Percentiles rank a stretch among this genome's conserved stretches.
Evolutionary conservation across 306 rosid genomes (phyloP).

Genomic region (Comarum palustre): DNA sequence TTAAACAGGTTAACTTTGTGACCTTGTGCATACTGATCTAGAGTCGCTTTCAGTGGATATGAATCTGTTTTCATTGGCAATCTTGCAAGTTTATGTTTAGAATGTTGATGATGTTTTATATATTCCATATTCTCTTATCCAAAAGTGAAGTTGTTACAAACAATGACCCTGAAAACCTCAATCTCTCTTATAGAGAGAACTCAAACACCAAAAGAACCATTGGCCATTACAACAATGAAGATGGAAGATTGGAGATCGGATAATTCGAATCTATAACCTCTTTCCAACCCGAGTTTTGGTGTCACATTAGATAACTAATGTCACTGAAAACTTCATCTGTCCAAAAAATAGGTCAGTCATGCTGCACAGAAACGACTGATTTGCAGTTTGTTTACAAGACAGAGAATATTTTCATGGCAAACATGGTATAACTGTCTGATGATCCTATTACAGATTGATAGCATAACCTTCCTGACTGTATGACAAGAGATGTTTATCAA

Average conservation of each 20-base stretch:
- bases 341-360: background rate
- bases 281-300: background rate
- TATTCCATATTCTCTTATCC: background rate
- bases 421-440: background rate
- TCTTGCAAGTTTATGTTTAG: background rate
- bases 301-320: background rate
- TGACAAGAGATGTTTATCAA: background rate
- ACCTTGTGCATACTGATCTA: background rate
- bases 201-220: background rate
- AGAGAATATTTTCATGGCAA: background rate
- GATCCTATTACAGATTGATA: background rate
- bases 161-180: background rate
- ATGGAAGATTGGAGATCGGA: background rate
- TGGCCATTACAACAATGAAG: background rate
- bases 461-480: background rate
- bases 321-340: background rate
- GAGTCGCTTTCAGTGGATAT: background rate
- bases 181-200: background rate
- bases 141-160: background rate
- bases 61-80: background rate
- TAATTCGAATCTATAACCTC: too few species aligned
- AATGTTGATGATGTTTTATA: background rate
- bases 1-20: background rate
- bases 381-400: background rate
- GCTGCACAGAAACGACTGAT: background rate